These are phyloP conservation scores for Penicillium verrucosum DNA, from an alignment of 2,329 filamentous ascomycete species.

Conservation along the genomic window DNA sequence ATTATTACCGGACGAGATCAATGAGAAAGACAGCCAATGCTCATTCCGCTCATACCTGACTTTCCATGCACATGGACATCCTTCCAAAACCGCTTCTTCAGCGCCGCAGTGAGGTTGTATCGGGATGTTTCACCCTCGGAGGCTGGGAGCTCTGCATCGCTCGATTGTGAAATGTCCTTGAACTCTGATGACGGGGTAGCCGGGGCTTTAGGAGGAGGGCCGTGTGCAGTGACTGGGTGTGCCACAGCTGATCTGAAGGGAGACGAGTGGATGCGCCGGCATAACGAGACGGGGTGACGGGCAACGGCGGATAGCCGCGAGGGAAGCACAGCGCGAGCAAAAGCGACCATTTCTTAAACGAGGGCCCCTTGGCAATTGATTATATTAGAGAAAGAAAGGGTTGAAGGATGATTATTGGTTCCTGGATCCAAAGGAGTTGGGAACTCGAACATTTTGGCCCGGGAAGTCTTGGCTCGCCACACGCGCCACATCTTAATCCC, in stretches of 20 bases:
- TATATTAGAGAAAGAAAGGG: neutral
- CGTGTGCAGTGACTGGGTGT: slow-evolving; percentile 57
- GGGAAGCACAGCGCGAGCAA: slow-evolving; percentile 23
- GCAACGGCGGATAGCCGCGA: slow-evolving; percentile 17
- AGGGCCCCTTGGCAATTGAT: neutral
- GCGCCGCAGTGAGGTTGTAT: slow-evolving; percentile 37
- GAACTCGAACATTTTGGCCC: slow-evolving; percentile 20
- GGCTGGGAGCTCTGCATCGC: slow-evolving; percentile 27
- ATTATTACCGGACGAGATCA: neutral
- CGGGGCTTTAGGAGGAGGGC: slow-evolving; percentile 59
- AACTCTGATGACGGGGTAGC: slow-evolving; percentile 50
- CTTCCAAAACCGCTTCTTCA: slow-evolving; percentile 82
- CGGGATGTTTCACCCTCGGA: slow-evolving; percentile 18
- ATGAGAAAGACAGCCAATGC: neutral
- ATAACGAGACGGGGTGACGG: slow-evolving; percentile 16
- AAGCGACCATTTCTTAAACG: slow-evolving; percentile 17
- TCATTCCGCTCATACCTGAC: slow-evolving; percentile 50
- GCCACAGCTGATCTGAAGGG: slow-evolving; percentile 50
- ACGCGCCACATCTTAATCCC: slow-evolving; percentile 7
- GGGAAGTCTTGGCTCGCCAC: slow-evolving; percentile 19
- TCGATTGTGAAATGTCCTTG: slow-evolving; percentile 47
- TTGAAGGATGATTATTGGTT: slow-evolving; percentile 8
- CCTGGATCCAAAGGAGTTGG: slow-evolving; percentile 2
- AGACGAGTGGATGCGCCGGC: slow-evolving; percentile 36
- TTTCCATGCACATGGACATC: slow-evolving; percentile 69